phyloP scores from a whole-genome alignment of 805 yeast genomes.

The Scheffersomyces coipomensis region DNA sequence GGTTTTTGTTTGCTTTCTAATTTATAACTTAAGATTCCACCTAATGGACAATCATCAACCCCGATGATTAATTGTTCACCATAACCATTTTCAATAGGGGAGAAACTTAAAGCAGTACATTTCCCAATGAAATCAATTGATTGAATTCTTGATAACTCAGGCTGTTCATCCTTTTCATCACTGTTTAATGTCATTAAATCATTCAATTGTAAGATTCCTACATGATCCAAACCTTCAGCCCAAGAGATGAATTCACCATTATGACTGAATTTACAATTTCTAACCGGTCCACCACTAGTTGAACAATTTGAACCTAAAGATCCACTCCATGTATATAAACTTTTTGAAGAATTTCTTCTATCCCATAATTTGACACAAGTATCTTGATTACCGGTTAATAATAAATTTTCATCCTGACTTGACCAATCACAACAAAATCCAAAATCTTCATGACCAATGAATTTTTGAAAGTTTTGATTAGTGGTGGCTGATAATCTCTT shows the following conservation, averaged over 20 bases:
- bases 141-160: slow-evolving; percentile 32
- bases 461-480: background rate
- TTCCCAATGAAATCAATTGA: slow-evolving; percentile 56
- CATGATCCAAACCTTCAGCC: slow-evolving; percentile 61
- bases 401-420: slow-evolving; percentile 32
- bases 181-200: slow-evolving; percentile 18
- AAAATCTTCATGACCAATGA: slow-evolving; percentile 51
- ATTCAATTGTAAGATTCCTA: slow-evolving; percentile 45
- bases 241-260: slow-evolving; percentile 47
- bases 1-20: slow-evolving; percentile 31
- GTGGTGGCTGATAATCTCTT: slow-evolving; percentile 20
- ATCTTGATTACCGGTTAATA: slow-evolving; percentile 63
- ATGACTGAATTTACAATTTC: slow-evolving; percentile 51
- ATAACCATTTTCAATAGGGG: slow-evolving; percentile 38
- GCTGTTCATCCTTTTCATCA: slow-evolving; percentile 3
- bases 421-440: slow-evolving; percentile 65
- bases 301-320: slow-evolving; percentile 22
- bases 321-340: slow-evolving; percentile 34
- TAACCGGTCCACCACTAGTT: slow-evolving; percentile 45
- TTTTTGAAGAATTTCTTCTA: slow-evolving; percentile 30
- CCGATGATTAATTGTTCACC: slow-evolving; percentile 54
- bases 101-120: slow-evolving; percentile 53
- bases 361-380: slow-evolving; percentile 56
- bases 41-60: slow-evolving; percentile 52
- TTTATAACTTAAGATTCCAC: slow-evolving; percentile 54